These are phyloP conservation scores for Komagataella pastoris DNA, from an alignment of 805 yeast species.

Conservation along the genomic window DNA sequence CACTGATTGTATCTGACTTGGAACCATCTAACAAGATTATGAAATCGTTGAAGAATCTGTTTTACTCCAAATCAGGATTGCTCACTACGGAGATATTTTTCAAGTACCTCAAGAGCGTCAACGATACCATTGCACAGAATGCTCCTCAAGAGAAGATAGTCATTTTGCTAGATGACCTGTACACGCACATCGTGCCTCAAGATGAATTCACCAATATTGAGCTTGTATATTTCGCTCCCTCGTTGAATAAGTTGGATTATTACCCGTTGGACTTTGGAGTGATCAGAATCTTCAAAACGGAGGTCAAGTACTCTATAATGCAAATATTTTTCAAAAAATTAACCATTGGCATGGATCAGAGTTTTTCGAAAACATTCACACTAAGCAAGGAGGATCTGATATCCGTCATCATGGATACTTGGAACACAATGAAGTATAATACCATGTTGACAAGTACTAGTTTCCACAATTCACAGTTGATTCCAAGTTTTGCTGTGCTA, in stretches of 20 bases:
- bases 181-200: slow-evolving; percentile 21
- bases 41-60: slow-evolving; percentile 2
- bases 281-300: slow-evolving; percentile 17
- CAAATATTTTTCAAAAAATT: slow-evolving; percentile 7
- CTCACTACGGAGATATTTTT: slow-evolving; percentile 14
- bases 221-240: slow-evolving; percentile 15
- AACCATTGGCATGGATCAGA: slow-evolving; percentile 1
- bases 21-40: slow-evolving; percentile 5
- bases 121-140: slow-evolving; percentile 4
- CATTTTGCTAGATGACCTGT: slow-evolving; percentile 18
- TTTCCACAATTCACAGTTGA: slow-evolving; percentile 10
- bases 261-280: slow-evolving; percentile 20
- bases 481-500: slow-evolving; percentile 4
- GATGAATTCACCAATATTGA: slow-evolving; percentile 14
- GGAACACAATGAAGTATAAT: slow-evolving; percentile 6
- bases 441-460: slow-evolving; percentile 6
- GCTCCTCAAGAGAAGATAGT: slow-evolving; percentile 11
- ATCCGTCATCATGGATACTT: slow-evolving; percentile 10
- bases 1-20: slow-evolving; percentile 13
- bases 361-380: slow-evolving; percentile 1
- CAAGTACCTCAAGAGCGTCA: slow-evolving; percentile 10
- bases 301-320: slow-evolving; percentile 10
- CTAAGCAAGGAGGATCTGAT: slow-evolving; percentile 12
- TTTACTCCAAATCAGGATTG: slow-evolving; percentile 11
- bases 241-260: slow-evolving; percentile 8